Evolutionary conservation across 805 yeast species (phyloP).

Genomic region (Yamadazyma endophytica): DNA sequence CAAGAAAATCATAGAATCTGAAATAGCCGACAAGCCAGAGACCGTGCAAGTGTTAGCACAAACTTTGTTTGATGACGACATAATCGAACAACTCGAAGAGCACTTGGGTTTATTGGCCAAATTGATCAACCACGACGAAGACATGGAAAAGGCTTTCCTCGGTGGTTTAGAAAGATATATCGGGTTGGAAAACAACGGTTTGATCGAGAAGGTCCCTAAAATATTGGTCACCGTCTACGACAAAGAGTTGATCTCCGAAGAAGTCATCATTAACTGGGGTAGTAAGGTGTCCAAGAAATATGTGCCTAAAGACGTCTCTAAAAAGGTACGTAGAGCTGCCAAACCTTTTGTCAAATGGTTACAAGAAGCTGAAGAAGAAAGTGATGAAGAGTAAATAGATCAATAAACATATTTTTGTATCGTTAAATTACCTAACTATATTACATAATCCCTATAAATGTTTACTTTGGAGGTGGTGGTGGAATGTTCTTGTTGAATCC

Average conservation of each 20-base stretch:
- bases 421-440: neutral
- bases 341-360: conserved; percentile 95
- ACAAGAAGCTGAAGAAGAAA: conserved; percentile 85
- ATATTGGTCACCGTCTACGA: conserved; percentile 79
- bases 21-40: conserved; percentile 64
- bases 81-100: conserved; percentile 63
- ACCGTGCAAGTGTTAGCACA: conserved; percentile 92
- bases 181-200: conserved; percentile 70
- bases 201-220: conserved; percentile 73
- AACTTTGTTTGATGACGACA: conserved; percentile 74
- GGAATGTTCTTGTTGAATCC: too few species aligned
- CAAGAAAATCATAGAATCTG: conserved; percentile 81
- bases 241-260: conserved; percentile 80
- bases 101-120: conserved; percentile 84
- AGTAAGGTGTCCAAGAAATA: conserved; percentile 87
- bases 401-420: neutral
- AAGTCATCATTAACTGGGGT: conserved; percentile 78
- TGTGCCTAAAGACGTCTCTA: conserved; percentile 86
- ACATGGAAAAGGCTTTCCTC: conserved; percentile 80
- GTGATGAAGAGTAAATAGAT: conserved; percentile 51
- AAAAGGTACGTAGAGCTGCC: conserved; percentile 94
- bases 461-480: conserved; percentile 1
- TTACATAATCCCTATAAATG: neutral
- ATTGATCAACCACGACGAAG: conserved; percentile 55
- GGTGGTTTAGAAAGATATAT: conserved; percentile 95